phyloP scores from a whole-genome alignment of 129 eudicot species.

The Apium graveolens region DNA sequence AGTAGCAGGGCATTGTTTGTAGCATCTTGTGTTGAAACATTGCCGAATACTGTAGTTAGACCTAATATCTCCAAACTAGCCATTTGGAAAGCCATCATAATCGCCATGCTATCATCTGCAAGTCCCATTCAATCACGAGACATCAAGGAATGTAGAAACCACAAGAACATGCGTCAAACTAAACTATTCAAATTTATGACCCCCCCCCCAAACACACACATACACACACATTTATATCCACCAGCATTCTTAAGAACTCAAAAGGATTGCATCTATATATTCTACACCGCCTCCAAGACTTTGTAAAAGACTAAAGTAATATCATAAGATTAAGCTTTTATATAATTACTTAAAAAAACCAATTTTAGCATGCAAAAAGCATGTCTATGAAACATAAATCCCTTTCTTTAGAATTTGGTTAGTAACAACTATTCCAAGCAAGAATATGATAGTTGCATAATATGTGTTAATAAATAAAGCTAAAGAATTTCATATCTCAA shows the following conservation, averaged over 20 bases:
- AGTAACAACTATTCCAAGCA: not conserved
- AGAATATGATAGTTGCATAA: not conserved
- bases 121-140: not conserved
- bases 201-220: not conserved
- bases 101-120: slow-evolving; percentile 91
- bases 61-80: slow-evolving; percentile 68
- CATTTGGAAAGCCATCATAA: slow-evolving; percentile 83
- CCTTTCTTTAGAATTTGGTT: not conserved
- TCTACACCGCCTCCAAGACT: not conserved
- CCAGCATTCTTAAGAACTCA: not conserved
- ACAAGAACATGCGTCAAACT: not conserved
- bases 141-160: not conserved
- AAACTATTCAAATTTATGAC: not conserved
- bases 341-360: not conserved
- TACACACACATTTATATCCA: not conserved
- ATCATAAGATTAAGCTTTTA: not conserved
- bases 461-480: not conserved
- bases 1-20: slow-evolving; percentile 74
- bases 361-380: not conserved
- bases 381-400: not conserved
- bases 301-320: not conserved
- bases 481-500: not conserved
- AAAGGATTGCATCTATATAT: not conserved
- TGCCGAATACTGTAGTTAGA: slow-evolving; percentile 72
- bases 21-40: slow-evolving; percentile 71